Evolutionary conservation across 169 alveolate species (phyloP).

Genomic region (Plasmodium berghei): DNA sequence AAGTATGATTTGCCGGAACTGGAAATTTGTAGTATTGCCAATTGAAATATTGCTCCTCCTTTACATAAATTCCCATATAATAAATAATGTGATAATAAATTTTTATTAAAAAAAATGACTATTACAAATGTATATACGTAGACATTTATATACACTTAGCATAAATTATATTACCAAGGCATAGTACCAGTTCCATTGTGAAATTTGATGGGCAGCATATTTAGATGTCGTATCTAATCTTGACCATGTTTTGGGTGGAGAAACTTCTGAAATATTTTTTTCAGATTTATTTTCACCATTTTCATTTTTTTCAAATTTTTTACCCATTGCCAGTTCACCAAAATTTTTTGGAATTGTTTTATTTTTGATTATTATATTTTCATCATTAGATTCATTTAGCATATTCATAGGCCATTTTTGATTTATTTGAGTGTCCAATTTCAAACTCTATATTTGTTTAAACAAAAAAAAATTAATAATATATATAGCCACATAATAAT

Average conservation of each 20-base stretch:
- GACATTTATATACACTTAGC: neutral
- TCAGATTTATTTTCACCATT: constrained; percentile 33
- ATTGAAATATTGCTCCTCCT: constrained; percentile 88
- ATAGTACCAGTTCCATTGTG: constrained; percentile 91
- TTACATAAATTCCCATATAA: constrained; percentile 3
- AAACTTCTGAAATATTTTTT: constrained; percentile 27
- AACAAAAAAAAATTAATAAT: too few relatives aligned
- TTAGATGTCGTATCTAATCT: constrained; percentile 81
- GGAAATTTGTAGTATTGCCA: constrained; percentile 89
- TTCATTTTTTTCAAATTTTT: constrained; percentile 39
- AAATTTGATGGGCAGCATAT: constrained; percentile 81
- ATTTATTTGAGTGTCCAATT: too few relatives aligned
- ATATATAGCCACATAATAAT: too few relatives aligned
- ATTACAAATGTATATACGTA: neutral
- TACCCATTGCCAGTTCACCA: constrained; percentile 41
- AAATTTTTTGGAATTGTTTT: constrained; percentile 23
- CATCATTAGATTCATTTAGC: neutral
- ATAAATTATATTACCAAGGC: constrained; percentile 46
- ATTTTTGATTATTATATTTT: neutral
- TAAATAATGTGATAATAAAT: neutral
- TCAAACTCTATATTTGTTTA: too few relatives aligned
- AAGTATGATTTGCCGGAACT: constrained; percentile 87
- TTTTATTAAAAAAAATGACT: neutral
- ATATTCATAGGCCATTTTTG: neutral
- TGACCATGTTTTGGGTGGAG: constrained; percentile 81